These are phyloP conservation scores for Teratosphaeria epicoccoides DNA, from an alignment of 2,329 filamentous ascomycete species.

Conservation along the genomic window DNA sequence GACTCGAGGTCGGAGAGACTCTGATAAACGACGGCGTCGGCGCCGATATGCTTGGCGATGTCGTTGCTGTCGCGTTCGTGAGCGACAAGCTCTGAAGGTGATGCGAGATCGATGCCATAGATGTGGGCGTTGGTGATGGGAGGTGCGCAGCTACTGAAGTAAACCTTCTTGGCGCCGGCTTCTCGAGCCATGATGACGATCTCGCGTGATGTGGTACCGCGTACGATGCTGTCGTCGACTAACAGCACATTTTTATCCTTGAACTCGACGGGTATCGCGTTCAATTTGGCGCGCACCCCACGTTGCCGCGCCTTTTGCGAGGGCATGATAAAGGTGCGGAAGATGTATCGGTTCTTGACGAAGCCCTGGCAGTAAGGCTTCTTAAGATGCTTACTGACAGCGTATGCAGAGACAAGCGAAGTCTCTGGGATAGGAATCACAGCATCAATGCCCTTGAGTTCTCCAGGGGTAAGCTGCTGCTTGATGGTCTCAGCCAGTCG, in stretches of 20 bases:
- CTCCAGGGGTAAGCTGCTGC: conserved; percentile 55
- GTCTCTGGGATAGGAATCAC: conserved; percentile 81
- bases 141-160: conserved; percentile 73
- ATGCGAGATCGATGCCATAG: conserved; percentile 69
- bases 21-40: conserved; percentile 68
- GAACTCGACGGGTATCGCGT: conserved; percentile 78
- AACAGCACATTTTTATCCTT: conserved; percentile 67
- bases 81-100: conserved; percentile 59
- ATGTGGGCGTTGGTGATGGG: conserved; percentile 78
- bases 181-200: conserved; percentile 79
- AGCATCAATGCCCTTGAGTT: conserved; percentile 65
- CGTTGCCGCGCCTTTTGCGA: conserved; percentile 72
- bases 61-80: conserved; percentile 51
- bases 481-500: conserved; percentile 66
- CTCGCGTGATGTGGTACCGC: conserved; percentile 70
- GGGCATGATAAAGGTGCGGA: conserved; percentile 79
- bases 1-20: conserved; percentile 67
- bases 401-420: conserved; percentile 67
- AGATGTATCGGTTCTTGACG: conserved; percentile 82
- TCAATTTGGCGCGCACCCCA: conserved; percentile 81
- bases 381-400: conserved; percentile 61
- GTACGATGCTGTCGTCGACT: conserved; percentile 83
- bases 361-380: conserved; percentile 74
- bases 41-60: conserved; percentile 59
- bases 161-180: conserved; percentile 69